phyloP scores from a whole-genome alignment of 2,329 filamentous ascomycete genomes.

The Aureobasidium leucospermi region DNA sequence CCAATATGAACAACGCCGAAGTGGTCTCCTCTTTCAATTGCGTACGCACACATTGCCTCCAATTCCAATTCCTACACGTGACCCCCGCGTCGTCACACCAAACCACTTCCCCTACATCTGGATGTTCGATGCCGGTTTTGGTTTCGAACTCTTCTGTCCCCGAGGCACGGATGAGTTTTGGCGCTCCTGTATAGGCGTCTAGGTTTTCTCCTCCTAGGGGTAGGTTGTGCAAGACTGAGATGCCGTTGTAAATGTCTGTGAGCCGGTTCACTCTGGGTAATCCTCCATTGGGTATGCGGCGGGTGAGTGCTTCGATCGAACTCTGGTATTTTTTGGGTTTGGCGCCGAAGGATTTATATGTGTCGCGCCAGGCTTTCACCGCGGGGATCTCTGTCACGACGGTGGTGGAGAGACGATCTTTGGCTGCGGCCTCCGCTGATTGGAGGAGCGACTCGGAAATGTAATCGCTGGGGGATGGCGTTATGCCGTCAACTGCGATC shows the following conservation, averaged over 20 bases:
- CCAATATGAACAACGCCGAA: constrained; percentile 31
- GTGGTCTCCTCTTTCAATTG: constrained; percentile 29
- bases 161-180: constrained; percentile 18
- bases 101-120: constrained; percentile 30
- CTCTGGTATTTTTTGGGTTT: constrained; percentile 33
- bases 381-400: constrained; percentile 28
- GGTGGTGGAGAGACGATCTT: constrained; percentile 3
- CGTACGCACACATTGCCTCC: constrained; percentile 33
- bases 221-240: background rate
- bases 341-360: constrained; percentile 34
- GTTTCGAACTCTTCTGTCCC: constrained; percentile 31
- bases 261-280: constrained; percentile 31
- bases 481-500: constrained; percentile 28
- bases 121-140: constrained; percentile 24
- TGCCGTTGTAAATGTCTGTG: constrained; percentile 1
- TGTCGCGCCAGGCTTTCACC: constrained; percentile 32
- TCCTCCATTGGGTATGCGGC: constrained; percentile 25
- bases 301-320: constrained; percentile 32
- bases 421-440: constrained; percentile 23
- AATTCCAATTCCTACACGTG: constrained; percentile 35
- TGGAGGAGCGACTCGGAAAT: constrained; percentile 26
- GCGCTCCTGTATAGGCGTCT: background rate
- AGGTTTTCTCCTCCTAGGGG: background rate
- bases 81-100: constrained; percentile 34
- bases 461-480: constrained; percentile 27